These are phyloP conservation scores for Leptographium wingfieldii DNA, from an alignment of 2,329 filamentous ascomycete genomes.

Conservation along the genomic window DNA sequence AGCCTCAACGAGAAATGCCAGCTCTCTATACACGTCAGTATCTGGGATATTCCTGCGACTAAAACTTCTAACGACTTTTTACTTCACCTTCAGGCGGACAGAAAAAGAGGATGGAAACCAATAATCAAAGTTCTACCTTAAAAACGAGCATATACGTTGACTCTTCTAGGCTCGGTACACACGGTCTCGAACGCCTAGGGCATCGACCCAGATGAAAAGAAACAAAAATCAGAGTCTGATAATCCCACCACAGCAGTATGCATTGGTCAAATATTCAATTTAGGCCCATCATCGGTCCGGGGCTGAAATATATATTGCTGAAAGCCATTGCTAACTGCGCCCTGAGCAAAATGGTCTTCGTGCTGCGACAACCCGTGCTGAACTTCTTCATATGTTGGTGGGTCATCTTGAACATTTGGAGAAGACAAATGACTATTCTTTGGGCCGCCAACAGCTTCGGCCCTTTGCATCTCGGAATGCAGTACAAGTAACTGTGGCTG, in stretches of 20 bases:
- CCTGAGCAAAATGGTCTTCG: neutral
- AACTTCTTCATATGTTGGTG: constrained; percentile 1
- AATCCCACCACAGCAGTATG: neutral
- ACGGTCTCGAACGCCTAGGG: neutral
- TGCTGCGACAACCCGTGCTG: neutral
- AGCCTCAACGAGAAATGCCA: neutral
- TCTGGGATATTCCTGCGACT: neutral
- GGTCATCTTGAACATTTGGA: neutral
- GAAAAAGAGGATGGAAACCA: neutral
- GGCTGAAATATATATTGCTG: neutral
- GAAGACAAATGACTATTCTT: neutral
- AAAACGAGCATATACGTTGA: neutral
- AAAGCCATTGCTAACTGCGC: neutral
- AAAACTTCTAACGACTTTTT: neutral
- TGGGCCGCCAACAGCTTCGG: neutral
- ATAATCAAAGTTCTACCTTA: neutral
- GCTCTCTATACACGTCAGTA: neutral
- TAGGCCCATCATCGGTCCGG: neutral
- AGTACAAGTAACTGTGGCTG: neutral
- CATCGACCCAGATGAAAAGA: neutral
- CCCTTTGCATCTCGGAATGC: neutral
- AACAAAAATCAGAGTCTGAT: neutral
- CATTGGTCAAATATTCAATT: neutral
- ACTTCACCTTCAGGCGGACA: neutral
- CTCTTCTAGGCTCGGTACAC: neutral